phyloP scores from a whole-genome alignment of 176 grass and related monocot species.

The Tillandsia fasciculata region DNA sequence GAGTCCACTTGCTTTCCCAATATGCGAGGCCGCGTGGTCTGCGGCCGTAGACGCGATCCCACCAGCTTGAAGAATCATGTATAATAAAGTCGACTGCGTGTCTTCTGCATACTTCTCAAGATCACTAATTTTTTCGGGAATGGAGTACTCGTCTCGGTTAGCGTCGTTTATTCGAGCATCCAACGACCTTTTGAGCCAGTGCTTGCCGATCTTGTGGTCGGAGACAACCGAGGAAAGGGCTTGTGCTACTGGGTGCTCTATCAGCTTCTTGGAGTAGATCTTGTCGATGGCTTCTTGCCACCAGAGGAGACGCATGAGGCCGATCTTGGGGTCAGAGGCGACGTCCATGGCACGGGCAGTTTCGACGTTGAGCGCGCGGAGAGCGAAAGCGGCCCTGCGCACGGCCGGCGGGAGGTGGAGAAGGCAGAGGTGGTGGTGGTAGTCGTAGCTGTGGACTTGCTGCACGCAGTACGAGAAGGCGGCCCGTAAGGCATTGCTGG shows the following conservation, averaged over 20 bases:
- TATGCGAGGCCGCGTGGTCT: conserved; percentile 73
- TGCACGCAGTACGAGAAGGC: conserved; percentile 74
- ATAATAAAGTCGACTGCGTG: conserved; percentile 75
- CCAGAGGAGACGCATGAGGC: conserved; percentile 73
- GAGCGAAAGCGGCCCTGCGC: conserved; percentile 68
- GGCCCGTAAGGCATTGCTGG: conserved; percentile 24
- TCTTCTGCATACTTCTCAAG: conserved; percentile 86
- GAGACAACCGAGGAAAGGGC: conserved; percentile 49
- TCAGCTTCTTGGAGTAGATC: conserved; percentile 43
- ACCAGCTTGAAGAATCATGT: conserved; percentile 63
- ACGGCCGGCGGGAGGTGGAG: conserved; percentile 61
- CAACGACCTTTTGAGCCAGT: conserved; percentile 76
- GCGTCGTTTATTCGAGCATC: conserved; percentile 76
- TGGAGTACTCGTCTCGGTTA: conserved; percentile 39
- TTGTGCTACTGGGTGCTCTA: conserved; percentile 64
- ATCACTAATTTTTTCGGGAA: conserved; percentile 39
- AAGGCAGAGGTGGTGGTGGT: conserved; percentile 85
- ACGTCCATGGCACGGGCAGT: conserved; percentile 73
- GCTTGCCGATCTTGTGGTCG: conserved; percentile 60
- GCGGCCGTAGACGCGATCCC: conserved; percentile 58
- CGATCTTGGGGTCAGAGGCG: conserved; percentile 55
- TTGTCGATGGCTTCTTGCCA: conserved; percentile 79
- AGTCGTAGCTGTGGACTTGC: conserved; percentile 79
- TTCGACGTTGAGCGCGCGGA: conserved; percentile 84
- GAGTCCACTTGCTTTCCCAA: conserved; percentile 76